Base-by-base conservation (phyloP, 805 yeast species). In the Teunomyces pallodes region DNA sequence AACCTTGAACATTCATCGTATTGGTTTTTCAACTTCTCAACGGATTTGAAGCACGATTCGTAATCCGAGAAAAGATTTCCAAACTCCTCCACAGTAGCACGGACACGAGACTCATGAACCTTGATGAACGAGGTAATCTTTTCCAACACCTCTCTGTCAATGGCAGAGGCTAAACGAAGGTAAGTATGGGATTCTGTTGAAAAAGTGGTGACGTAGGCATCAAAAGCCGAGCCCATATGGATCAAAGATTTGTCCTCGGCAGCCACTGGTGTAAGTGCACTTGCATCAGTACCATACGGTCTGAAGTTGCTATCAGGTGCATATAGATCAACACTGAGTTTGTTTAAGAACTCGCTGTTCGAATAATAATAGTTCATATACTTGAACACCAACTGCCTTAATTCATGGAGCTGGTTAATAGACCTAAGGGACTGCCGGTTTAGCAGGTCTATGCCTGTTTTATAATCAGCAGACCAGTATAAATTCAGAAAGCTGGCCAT, bases 381-480 rank as follows among this genome's bases (percentile, higher is more conserved):
- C 45, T 54, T 59, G 54, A 67, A 64, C 36, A 73, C 69, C 50
- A 73, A 59, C 47, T 60, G 62, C 28, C 75, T 60, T 12, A 72
- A 58, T 36, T 72, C 77, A 50, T 74, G 77, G 12, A 72, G 57
- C 56, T 73, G 78, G 29, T 57, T 54, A 27, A 72, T 52, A 5
- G 76, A 70, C 26, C 61, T 56, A 9, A 52, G 47, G 38, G 67
- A 61, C 53, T 71, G 76, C 7, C 49, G 46, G 12, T 60, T 53
- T 17, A 74, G 53, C 36, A 51, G 55, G 31, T 65, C 68, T 14
- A 73, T 64, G 4, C 76, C 74, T 3, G 72, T 53, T 30, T 56
- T 58, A 45, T 68, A 70, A 58, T 74, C 78, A 1, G 76, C 53
- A 3, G 76, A 66, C 76, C 77, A 74, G 58, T 67, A 74, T 35